Evolutionary conservation across 2,329 filamentous ascomycete genomes (phyloP), one percentile per base, ranked within the genome.

Genomic region (Neonectria faginata): DNA sequence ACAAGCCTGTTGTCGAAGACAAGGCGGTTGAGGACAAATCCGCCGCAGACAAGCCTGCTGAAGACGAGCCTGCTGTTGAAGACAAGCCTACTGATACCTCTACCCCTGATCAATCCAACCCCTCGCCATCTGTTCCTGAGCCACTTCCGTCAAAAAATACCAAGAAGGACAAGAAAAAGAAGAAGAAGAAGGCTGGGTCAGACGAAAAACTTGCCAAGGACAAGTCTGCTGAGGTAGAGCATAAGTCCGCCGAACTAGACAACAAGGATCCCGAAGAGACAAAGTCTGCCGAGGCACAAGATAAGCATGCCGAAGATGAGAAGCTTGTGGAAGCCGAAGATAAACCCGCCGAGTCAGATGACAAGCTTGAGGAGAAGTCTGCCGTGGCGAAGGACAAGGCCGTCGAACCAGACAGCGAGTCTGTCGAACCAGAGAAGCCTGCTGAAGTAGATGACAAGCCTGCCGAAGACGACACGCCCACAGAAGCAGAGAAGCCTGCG

Each of bases 311-410:
- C 18, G 36, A 12, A n/a, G 54, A 60, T 7, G 20, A 25, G 4
- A 27, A 48, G 45, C 12, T 36, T 14, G 8, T 25, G 7, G 51
- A 51, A 47, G 18, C 25, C 9, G 45, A 58, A 9, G n/a, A 22
- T 10, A 18, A 20, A 3, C 25, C 50, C 5, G n/a, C 10, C 11
- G 60, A 51, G 7, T 25, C 47, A n/a, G 56, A 50, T 4, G 52
- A 20, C 9, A 52, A 54, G 14, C 20, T 42, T 12, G 25, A 65
- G 12, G 27, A 20, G 9, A 42, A 44, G 10, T 22, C 55, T 3
- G 54, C 55, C 5, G 45, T 65, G 16, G 62, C 25, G 25, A 5
- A 60, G 12, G 42, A 33, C 18, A 29, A 51, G 16, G 25, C 25
- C 25, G 5, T 25, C 25, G 5, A 25, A 25, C 25, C 25, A 25